These are phyloP conservation scores for Solanum lycopersicoides DNA, from an alignment of 257 asterid species.

Conservation along the genomic window DNA sequence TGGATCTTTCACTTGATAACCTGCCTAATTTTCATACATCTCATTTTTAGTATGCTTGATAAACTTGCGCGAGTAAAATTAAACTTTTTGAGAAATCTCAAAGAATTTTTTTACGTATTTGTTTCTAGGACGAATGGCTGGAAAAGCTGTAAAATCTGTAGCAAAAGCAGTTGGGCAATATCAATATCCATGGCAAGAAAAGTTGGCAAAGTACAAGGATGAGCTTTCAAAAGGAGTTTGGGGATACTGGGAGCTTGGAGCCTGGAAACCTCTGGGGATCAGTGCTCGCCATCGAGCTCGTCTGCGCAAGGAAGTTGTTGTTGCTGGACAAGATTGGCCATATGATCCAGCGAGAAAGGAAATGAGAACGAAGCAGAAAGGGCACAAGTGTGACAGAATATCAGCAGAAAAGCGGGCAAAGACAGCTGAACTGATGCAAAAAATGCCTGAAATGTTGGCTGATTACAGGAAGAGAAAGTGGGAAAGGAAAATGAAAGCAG, in stretches of 20 bases:
- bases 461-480: conserved; percentile 75
- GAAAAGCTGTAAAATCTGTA: background rate
- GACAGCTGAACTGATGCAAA: conserved; percentile 45
- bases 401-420: conserved; percentile 83
- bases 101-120: background rate
- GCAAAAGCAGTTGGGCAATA: background rate
- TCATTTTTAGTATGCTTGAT: background rate
- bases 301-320: conserved; percentile 75
- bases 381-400: conserved; percentile 74
- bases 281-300: conserved; percentile 81
- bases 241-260: conserved; percentile 99
- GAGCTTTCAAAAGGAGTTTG: conserved; percentile 91
- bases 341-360: conserved; percentile 85
- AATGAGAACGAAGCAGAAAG: conserved; percentile 76
- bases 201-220: conserved; percentile 56
- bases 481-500: conserved; percentile 88
- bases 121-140: background rate
- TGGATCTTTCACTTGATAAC: background rate
- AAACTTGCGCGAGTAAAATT: background rate
- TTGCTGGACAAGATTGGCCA: conserved; percentile 79
- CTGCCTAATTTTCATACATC: background rate
- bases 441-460: conserved; percentile 77
- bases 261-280: conserved; percentile 77
- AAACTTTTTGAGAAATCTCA: background rate
- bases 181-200: conserved; percentile 48